Conservation (phyloP, 768 basidiomycete genomes). For the Suillus lakei region DNA sequence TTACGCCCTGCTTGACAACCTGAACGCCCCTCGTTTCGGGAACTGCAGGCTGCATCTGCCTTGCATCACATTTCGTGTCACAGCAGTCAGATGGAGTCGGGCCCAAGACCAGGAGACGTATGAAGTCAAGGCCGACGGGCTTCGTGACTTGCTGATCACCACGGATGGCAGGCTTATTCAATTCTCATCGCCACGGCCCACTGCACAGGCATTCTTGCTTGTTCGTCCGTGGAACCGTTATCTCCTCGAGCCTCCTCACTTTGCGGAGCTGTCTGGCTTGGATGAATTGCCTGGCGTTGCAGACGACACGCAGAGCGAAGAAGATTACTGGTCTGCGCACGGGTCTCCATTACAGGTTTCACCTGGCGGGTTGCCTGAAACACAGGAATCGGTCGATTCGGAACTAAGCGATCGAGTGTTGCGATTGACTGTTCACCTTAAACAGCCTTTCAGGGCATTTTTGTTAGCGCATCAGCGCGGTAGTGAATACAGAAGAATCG, state of each 20-base stretch:
- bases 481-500: too few species aligned
- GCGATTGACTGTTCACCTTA: too few species aligned
- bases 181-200: neutral
- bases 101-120: neutral
- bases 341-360: too few species aligned
- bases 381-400: too few species aligned
- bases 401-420: too few species aligned
- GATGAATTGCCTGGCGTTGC: neutral
- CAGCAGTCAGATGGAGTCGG: neutral
- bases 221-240: neutral
- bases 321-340: too few species aligned
- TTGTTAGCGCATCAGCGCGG: too few species aligned
- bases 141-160: neutral
- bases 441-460: too few species aligned
- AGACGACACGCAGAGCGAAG: neutral
- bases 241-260: neutral
- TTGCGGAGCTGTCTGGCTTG: neutral
- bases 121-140: neutral
- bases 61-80: neutral
- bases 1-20: neutral
- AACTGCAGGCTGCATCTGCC: neutral
- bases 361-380: neutral
- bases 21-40: neutral
- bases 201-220: neutral
- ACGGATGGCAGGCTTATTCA: neutral